phyloP scores from a whole-genome alignment of 352 stramenopile genomes.

The Pythium biforme region DNA sequence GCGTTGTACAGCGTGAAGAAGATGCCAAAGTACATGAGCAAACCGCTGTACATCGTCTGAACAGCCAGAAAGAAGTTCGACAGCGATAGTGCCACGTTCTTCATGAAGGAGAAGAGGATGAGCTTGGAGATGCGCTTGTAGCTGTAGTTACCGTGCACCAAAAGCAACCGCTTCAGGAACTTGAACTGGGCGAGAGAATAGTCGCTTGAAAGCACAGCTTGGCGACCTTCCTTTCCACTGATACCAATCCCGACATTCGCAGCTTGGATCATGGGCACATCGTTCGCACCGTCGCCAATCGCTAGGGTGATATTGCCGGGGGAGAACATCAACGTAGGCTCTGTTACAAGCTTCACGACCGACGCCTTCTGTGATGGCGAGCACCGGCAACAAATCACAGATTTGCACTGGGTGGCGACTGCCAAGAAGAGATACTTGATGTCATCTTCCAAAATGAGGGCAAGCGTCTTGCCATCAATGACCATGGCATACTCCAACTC shows the following conservation, averaged over 20 bases:
- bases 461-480: slow-evolving; percentile 87
- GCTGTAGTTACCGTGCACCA: slow-evolving; percentile 89
- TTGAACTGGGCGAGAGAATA: slow-evolving; percentile 85
- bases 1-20: slow-evolving; percentile 91
- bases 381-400: slow-evolving; percentile 86
- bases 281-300: slow-evolving; percentile 85
- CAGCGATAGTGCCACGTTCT: slow-evolving; percentile 83
- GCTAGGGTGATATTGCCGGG: slow-evolving; percentile 85
- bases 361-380: slow-evolving; percentile 84
- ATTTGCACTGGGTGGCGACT: slow-evolving; percentile 87
- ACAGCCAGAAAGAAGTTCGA: slow-evolving; percentile 86
- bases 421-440: slow-evolving; percentile 90
- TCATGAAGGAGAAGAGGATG: slow-evolving; percentile 89
- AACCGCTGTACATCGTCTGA: slow-evolving; percentile 83
- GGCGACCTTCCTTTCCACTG: slow-evolving; percentile 82
- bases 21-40: slow-evolving; percentile 89
- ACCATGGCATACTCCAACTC: slow-evolving; percentile 89
- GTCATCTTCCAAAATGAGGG: slow-evolving; percentile 82
- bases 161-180: slow-evolving; percentile 74
- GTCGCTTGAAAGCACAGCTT: slow-evolving; percentile 83
- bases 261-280: slow-evolving; percentile 88
- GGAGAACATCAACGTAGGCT: slow-evolving; percentile 87
- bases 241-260: slow-evolving; percentile 86
- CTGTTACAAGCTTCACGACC: slow-evolving; percentile 85
- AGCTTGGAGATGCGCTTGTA: slow-evolving; percentile 91